Evolutionary conservation across 306 rosid species (phyloP), one percentile per base, ranked within the genome.

Genomic region (Pueraria montana): DNA sequence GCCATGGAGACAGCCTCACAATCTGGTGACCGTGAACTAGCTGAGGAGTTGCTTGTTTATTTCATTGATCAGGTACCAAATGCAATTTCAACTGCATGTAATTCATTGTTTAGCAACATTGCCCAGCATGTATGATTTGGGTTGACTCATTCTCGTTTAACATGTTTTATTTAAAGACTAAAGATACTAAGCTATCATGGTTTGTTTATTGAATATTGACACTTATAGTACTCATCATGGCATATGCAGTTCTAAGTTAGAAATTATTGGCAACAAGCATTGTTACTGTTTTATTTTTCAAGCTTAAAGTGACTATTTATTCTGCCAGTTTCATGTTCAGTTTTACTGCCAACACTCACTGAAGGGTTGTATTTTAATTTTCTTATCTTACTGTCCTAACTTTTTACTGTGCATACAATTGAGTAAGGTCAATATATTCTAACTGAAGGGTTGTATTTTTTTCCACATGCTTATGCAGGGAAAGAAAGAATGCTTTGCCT

Each of bases 1-100:
- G 96, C 97, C 83, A 96, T 96, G 99, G 99, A 96, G 91, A 96
- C 99, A 4, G 97, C 98, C 40, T 96, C 99, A 0, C 99, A 96
- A 79, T 96, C 99, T 53, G 98, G 99, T 77, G 99, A 94, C 68
- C 99, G 98, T 11, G 97, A 94, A 91, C 97, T 96, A 79, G 98
- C 99, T 0, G 99, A 96, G 85, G 98, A 96, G 88, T 89, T 96
- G 87, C 98, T 96, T 27, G 93, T 94, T 70, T 96, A 92, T 83
- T 96, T 94, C 87, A 96, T 96, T 85, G 98, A 96, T 82, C 89
- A 96, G 97, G 99, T 94, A 82, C 46, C 42, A 48, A 73, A 58
- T 73, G 74, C 59, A 66, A 42, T 63, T 55, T 46, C 79, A 26
- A 74, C 79, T 6, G 23, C 42, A 23, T 21, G n/a, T 76, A 13